Evolutionary conservation across 208 protist genomes (phyloP), one percentile per base, ranked within the genome.

Genomic region (Acanthamoeba culbertsoni): DNA sequence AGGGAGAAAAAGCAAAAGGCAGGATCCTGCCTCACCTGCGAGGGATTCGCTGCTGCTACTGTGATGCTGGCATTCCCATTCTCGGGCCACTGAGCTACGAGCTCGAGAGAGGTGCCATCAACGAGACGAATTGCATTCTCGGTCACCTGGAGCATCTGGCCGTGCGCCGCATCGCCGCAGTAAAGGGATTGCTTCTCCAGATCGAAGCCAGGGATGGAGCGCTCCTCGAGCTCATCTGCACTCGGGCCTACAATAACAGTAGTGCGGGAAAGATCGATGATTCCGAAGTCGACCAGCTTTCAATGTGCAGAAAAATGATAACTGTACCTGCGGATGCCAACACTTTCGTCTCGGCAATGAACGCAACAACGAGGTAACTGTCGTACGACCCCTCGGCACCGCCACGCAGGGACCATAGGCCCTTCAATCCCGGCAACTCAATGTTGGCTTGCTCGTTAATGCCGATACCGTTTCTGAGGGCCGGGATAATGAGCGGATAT

Each of bases 361-460:
- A 98, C 1, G 96, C 96, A 8, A 96, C 75, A 14, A 97, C 94
- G 12, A 98, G 93, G 48, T 93, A 93, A 45, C 46, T 91, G 92
- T 97, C 94, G 42, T 73, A 63, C 10, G 31, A 33, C 6, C 71
- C 73, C 23, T 2, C 23, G 18, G 86, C 65, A 26, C 8, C 33
- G 16, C 20, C 84, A 26, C 42, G 45, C 10, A 97, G 82, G 14
- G 95, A 42, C 95, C 95, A 98, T n/a, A 97, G 31, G 20, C 95
- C 97, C 82, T 97, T 97, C 33, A 98, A 91, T 40, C 97, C 97
- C 1, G 93, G 71, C 20, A 97, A 46, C 75, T 97, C 96, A 0
- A 97, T 89, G n/a, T 93, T 90, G 23, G 97, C 96, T 33, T 96
- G 91, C 68, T 97, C 96, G 20, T 96, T 92, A 86, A 98, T 97